These are phyloP conservation scores for Dioscorea dumetorum DNA, from an alignment of 106 monocot species.

Conservation along the genomic window DNA sequence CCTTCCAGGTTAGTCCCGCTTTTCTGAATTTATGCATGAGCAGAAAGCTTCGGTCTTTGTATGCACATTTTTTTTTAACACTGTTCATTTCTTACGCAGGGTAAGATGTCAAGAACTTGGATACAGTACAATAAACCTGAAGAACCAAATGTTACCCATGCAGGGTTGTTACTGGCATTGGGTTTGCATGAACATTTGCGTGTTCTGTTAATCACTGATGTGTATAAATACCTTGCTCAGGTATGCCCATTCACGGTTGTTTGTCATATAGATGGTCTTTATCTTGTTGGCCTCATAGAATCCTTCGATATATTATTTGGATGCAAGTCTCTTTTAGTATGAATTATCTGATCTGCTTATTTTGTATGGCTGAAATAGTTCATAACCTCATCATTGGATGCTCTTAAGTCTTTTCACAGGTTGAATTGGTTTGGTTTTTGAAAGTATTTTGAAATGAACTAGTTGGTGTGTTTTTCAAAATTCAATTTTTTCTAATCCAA, in stretches of 20 bases:
- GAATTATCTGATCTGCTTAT: too few species aligned
- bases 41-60: not conserved
- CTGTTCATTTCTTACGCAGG: constrained; percentile 33
- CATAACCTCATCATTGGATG: too few species aligned
- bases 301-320: too few species aligned
- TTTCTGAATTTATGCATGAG: not conserved
- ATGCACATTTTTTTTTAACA: not conserved
- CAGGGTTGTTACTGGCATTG: constrained; percentile 83
- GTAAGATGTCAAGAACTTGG: constrained; percentile 89
- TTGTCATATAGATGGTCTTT: not conserved
- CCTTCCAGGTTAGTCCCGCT: constrained; percentile 59
- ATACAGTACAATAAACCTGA: constrained; percentile 82
- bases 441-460: too few species aligned
- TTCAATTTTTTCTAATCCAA: too few species aligned
- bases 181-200: constrained; percentile 84
- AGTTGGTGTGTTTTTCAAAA: too few species aligned
- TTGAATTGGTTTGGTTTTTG: too few species aligned
- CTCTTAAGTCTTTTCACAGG: too few species aligned
- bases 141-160: constrained; percentile 83
- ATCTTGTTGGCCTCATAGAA: too few species aligned
- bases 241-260: constrained; percentile 15
- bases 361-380: too few species aligned
- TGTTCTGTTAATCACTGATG: constrained; percentile 73
- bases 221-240: constrained; percentile 70
- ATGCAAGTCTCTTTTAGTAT: too few species aligned